A percentile compares a stretch with the other conserved stretches of the same genome.
These are phyloP conservation scores for Arthrobotrys pseudoclavata DNA, from an alignment of 2,329 filamentous ascomycete genomes.

Conservation along the genomic window DNA sequence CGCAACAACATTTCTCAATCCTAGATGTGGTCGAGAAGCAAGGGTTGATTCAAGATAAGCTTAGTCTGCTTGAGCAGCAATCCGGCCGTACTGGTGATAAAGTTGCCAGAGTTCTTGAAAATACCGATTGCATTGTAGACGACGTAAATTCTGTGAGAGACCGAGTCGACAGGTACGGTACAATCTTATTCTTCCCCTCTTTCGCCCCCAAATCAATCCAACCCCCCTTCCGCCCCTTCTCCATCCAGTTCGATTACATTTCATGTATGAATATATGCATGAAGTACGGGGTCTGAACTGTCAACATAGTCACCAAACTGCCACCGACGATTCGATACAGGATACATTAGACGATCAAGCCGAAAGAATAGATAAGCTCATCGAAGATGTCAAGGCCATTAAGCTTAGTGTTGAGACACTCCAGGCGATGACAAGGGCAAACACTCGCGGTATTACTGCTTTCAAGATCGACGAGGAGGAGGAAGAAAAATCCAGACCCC, in stretches of 20 bases:
- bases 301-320: constrained; percentile 57
- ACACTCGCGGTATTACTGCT: constrained; percentile 48
- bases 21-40: constrained; percentile 58
- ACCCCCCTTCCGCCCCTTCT: constrained; percentile 17
- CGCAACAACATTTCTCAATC: constrained; percentile 57
- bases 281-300: constrained; percentile 55
- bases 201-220: constrained; percentile 15
- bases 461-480: constrained; percentile 45
- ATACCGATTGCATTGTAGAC: constrained; percentile 59
- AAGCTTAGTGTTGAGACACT: constrained; percentile 51
- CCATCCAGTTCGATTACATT: constrained; percentile 22
- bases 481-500: constrained; percentile 18
- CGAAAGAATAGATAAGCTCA: constrained; percentile 57
- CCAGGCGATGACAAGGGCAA: constrained; percentile 52
- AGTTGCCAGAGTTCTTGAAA: constrained; percentile 55
- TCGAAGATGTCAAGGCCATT: constrained; percentile 57
- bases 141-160: constrained; percentile 60
- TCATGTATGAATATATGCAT: constrained; percentile 38
- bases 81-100: constrained; percentile 45
- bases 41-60: constrained; percentile 59
- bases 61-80: constrained; percentile 56
- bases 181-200: constrained; percentile 21
- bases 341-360: constrained; percentile 58
- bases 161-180: constrained; percentile 60
- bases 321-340: constrained; percentile 56